A percentile compares a stretch with the other conserved stretches of the same genome.
These are phyloP conservation scores for Dryadomyces sulphureus DNA, from an alignment of 2,329 filamentous ascomycete genomes.

Conservation along the genomic window DNA sequence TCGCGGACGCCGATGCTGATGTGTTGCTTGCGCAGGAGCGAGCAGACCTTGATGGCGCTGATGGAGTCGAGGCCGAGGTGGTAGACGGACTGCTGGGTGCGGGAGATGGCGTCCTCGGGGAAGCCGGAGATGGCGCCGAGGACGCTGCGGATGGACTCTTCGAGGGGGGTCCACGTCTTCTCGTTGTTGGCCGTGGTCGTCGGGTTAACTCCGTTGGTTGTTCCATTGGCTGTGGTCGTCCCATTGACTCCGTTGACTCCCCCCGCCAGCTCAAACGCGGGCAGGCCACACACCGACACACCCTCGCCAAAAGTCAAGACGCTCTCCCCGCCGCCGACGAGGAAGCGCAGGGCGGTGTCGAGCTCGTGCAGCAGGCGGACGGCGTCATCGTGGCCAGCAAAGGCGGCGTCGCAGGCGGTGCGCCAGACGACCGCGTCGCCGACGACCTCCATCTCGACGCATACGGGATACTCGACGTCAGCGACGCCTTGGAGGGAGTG, in stretches of 20 bases:
- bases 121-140: constrained; percentile 46
- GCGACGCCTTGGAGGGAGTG: constrained; percentile 48
- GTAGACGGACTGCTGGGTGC: constrained; percentile 50
- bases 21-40: constrained; percentile 46
- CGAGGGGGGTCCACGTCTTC: constrained; percentile 20
- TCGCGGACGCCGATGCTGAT: constrained; percentile 54
- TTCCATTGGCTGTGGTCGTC: background rate
- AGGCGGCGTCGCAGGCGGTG: constrained; percentile 48
- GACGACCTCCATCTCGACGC: constrained; percentile 61
- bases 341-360: constrained; percentile 39
- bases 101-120: constrained; percentile 38
- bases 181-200: no score
- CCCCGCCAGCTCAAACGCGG: constrained; percentile 21
- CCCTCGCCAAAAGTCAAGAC: constrained; percentile 15
- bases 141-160: constrained; percentile 27
- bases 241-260: background rate
- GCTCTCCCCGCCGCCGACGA: constrained; percentile 37
- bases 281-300: constrained; percentile 53
- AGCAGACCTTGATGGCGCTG: constrained; percentile 70
- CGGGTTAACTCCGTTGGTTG: no score
- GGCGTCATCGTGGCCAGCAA: constrained; percentile 27
- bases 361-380: constrained; percentile 40
- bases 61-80: constrained; percentile 85
- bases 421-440: constrained; percentile 37
- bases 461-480: constrained; percentile 67